Conservation (phyloP, 371 early-diverging fungal genomes). For the Rhizomucor pusillus region DNA sequence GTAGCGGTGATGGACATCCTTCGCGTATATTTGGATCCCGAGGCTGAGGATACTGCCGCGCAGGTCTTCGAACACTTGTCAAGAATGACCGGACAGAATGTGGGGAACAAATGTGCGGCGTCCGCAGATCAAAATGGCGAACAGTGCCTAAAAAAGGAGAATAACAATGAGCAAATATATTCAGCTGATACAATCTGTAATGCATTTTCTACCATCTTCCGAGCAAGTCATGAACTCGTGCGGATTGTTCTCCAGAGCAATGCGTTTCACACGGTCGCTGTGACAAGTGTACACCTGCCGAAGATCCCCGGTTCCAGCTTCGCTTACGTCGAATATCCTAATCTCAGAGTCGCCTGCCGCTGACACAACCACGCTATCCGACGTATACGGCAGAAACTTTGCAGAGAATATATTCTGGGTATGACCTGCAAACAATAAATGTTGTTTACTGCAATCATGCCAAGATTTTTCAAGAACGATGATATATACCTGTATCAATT, state of each 20-base stretch:
- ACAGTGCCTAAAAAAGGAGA: constrained; percentile 44
- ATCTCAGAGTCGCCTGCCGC: constrained; percentile 71
- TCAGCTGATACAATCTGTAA: not conserved
- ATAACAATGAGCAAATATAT: not conserved
- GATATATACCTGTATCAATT: constrained; percentile 25
- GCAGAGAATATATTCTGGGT: constrained; percentile 75
- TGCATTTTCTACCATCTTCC: constrained; percentile 53
- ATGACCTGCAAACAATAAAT: constrained; percentile 45
- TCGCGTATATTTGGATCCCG: constrained; percentile 12
- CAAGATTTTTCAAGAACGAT: not conserved
- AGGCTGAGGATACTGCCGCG: constrained; percentile 18
- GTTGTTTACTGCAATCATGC: not conserved
- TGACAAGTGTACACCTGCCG: constrained; percentile 52
- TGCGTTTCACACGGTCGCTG: constrained; percentile 52
- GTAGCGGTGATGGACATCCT: constrained; percentile 41
- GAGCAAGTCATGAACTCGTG: constrained; percentile 61
- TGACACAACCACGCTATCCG: constrained; percentile 59
- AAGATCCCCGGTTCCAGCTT: constrained; percentile 2
- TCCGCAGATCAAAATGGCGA: constrained; percentile 62
- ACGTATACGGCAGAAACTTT: constrained; percentile 65
- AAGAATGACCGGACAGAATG: constrained; percentile 27
- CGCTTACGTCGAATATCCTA: constrained; percentile 59
- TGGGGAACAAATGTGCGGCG: constrained; percentile 34
- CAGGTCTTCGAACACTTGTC: constrained; percentile 15
- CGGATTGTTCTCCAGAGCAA: constrained; percentile 47